Evolutionary conservation across 305 asterid genomes (phyloP).

Genomic region (Fraxinus sp.): DNA sequence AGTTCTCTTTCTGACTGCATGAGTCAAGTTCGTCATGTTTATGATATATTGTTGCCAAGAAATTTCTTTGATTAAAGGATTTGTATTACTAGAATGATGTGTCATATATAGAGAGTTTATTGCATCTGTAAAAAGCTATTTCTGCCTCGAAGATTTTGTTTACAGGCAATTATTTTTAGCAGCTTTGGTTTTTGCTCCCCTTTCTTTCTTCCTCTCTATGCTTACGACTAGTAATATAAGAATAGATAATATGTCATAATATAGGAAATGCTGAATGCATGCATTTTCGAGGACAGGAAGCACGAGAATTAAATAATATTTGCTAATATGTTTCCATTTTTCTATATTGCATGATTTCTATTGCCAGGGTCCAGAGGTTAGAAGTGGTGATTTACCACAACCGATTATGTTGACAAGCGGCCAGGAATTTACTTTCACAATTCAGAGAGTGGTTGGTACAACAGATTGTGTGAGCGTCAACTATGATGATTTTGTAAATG

Average conservation of each 20-base stretch:
- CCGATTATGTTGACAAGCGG: conserved; percentile 73
- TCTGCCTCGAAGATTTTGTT: not conserved
- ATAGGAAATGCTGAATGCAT: not conserved
- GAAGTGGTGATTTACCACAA: conserved; percentile 98
- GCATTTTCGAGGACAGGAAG: not conserved
- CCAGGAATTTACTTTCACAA: conserved; percentile 94
- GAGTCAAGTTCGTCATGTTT: not conserved
- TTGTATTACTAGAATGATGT: not conserved
- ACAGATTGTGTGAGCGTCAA: conserved; percentile 88
- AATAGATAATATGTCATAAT: not conserved
- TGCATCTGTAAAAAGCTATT: not conserved
- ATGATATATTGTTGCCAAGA: not conserved
- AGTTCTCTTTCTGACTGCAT: not conserved
- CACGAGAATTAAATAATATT: not conserved
- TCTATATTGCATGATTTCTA: conserved; percentile 16
- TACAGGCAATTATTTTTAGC: not conserved
- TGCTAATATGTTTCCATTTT: conserved; percentile 1
- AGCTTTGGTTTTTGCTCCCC: not conserved
- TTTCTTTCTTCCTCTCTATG: not conserved
- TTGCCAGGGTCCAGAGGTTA: conserved; percentile 96
- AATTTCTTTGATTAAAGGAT: not conserved
- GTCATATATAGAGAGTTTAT: not conserved
- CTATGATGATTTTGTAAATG: conserved; percentile 97
- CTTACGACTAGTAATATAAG: not conserved
- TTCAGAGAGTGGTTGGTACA: conserved; percentile 90